Conservation (phyloP, 108 stramenopile genomes). For the Cyclotella kingstonii region DNA sequence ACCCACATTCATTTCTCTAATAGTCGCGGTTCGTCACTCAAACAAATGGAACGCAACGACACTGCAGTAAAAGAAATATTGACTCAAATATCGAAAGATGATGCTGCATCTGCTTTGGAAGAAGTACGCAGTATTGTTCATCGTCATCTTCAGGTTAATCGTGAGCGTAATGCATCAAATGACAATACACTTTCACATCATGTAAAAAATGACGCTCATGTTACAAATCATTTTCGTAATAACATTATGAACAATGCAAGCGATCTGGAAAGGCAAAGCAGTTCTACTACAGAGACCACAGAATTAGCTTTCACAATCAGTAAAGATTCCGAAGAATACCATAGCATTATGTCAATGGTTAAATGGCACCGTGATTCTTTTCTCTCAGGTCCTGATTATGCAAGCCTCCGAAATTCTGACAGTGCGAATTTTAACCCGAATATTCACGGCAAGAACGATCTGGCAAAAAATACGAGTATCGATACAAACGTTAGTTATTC, state of each 20-base stretch:
- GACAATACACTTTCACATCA: background rate
- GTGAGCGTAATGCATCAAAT: background rate
- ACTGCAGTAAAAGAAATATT: constrained; percentile 26
- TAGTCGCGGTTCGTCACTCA: too few species aligned
- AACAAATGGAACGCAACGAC: constrained; percentile 18
- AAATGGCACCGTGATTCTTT: constrained; percentile 41
- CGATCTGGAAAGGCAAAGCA: background rate
- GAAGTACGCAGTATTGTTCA: constrained; percentile 35
- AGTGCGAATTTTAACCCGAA: background rate
- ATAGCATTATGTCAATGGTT: constrained; percentile 28
- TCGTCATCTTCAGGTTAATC: constrained; percentile 8
- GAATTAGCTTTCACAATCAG: constrained; percentile 32
- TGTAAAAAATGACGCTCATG: background rate
- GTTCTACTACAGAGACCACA: constrained; percentile 1
- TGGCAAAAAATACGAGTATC: constrained; percentile 7
- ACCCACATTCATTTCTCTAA: too few species aligned
- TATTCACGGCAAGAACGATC: background rate
- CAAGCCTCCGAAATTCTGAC: constrained; percentile 13
- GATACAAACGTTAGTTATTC: background rate
- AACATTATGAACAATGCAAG: background rate
- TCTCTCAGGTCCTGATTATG: constrained; percentile 24
- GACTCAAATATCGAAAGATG: constrained; percentile 33
- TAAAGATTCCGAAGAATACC: constrained; percentile 36
- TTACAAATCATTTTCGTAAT: background rate
- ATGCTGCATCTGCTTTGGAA: constrained; percentile 21